A percentile compares a stretch with the other conserved stretches of the same genome.
Evolutionary conservation across 208 protist species (phyloP).

Genomic region (Wallacemonas sp.): DNA sequence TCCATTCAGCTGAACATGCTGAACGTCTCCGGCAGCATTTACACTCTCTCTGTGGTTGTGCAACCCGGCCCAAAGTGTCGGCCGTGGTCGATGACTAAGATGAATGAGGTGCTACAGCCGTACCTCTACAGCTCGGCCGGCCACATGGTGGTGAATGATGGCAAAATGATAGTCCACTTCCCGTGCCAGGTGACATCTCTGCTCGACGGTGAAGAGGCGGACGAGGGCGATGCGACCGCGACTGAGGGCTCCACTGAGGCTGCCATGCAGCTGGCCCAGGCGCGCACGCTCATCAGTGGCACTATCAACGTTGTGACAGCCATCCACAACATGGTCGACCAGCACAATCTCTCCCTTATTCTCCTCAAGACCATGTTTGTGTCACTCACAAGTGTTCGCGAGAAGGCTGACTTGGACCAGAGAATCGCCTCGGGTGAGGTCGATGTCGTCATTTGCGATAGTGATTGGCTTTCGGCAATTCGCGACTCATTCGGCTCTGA

Average conservation of each 20-base stretch:
- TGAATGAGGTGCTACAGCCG: constrained; percentile 37
- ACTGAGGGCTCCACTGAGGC: constrained; percentile 35
- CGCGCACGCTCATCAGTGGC: constrained; percentile 81
- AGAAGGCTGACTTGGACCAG: constrained; percentile 74
- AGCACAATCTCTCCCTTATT: constrained; percentile 88
- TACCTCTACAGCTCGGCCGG: constrained; percentile 52
- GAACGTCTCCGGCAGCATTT: constrained; percentile 61
- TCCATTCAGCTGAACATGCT: constrained; percentile 58
- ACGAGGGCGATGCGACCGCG: constrained; percentile 19
- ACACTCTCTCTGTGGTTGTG: constrained; percentile 59
- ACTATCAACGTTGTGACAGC: constrained; percentile 87
- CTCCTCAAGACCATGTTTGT: constrained; percentile 91
- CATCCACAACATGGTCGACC: constrained; percentile 86
- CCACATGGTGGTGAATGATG: constrained; percentile 45
- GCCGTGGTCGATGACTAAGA: constrained; percentile 31
- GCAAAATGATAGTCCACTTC: constrained; percentile 61
- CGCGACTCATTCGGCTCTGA: constrained; percentile 61
- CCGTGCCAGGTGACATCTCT: constrained; percentile 81
- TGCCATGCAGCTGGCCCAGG: constrained; percentile 63
- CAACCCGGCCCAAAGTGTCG: constrained; percentile 29
- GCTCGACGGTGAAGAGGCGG: constrained; percentile 65
- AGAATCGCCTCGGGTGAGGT: constrained; percentile 73
- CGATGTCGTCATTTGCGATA: constrained; percentile 87
- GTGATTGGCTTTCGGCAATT: constrained; percentile 75
- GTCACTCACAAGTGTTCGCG: constrained; percentile 77